Conservation (phyloP, 148 eudicot genomes). For the Persicaria tinctoria region DNA sequence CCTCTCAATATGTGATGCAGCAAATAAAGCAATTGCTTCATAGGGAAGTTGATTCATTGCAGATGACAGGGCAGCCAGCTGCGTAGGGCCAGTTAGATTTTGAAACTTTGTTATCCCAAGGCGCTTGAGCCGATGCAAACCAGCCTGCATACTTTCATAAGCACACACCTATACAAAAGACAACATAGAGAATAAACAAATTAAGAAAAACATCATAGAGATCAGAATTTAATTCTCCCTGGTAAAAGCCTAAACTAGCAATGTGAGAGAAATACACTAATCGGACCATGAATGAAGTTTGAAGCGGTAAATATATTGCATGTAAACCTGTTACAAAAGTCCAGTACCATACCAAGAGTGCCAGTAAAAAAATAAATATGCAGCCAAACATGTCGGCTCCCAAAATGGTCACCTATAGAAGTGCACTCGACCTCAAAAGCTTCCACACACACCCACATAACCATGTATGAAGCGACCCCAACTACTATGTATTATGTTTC, state of each 20-base stretch:
- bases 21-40: conserved; percentile 94
- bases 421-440: no score
- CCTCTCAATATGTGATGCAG: conserved; percentile 96
- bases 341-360: no score
- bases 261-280: neutral
- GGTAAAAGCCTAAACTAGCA: neutral
- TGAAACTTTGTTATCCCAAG: conserved; percentile 78
- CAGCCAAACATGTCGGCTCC: no score
- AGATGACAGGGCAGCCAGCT: conserved; percentile 50
- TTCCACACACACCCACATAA: no score
- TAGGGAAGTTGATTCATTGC: conserved; percentile 96
- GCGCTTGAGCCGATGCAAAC: conserved; percentile 74
- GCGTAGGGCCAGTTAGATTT: conserved; percentile 46
- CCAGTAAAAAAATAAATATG: no score
- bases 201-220: neutral
- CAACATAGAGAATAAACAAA: neutral
- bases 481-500: no score
- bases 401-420: no score
- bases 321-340: no score
- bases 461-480: no score
- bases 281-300: neutral
- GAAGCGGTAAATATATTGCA: neutral
- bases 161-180: conserved; percentile 55
- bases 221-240: neutral
- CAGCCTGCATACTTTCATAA: conserved; percentile 98